A percentile compares a stretch with the other conserved stretches of the same genome.
Evolutionary conservation across 768 basidiomycete species (phyloP).

Genomic region (Dioszegia aurantiaca): DNA sequence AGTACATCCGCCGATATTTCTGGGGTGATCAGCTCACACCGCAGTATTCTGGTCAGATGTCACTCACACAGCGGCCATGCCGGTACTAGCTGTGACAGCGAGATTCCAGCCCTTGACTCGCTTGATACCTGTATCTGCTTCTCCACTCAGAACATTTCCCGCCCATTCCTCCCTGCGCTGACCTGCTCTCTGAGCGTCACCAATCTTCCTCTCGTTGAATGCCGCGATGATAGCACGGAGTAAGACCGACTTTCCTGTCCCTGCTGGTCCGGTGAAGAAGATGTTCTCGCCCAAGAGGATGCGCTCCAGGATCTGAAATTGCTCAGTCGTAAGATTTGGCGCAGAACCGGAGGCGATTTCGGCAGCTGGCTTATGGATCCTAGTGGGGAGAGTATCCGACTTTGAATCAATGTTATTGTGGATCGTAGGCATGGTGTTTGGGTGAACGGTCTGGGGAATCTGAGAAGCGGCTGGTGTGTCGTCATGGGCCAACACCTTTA

Average conservation of each 20-base stretch:
- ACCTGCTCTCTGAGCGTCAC: neutral
- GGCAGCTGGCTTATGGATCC: neutral
- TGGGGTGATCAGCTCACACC: constrained; percentile 6
- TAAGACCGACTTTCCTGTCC: constrained; percentile 94
- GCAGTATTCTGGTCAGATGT: neutral
- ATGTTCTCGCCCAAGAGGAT: constrained; percentile 61
- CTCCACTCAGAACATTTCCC: constrained; percentile 11
- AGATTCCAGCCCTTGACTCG: constrained; percentile 28
- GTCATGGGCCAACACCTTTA: too few species aligned
- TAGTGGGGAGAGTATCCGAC: too few species aligned
- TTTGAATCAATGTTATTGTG: too few species aligned
- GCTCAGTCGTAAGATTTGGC: constrained; percentile 26
- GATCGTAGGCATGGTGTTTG: too few species aligned
- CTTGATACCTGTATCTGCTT: neutral
- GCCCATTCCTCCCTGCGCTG: constrained; percentile 1
- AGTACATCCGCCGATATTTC: constrained; percentile 41
- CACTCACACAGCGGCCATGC: constrained; percentile 64
- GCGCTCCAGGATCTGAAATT: constrained; percentile 27
- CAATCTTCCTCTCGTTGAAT: constrained; percentile 51
- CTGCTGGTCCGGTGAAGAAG: constrained; percentile 97
- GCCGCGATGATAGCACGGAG: constrained; percentile 82
- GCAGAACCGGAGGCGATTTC: neutral
- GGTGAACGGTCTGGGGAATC: too few species aligned
- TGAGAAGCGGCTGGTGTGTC: too few species aligned
- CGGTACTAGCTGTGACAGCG: constrained; percentile 84